Percentiles rank a stretch among this genome's conserved stretches.
These are phyloP conservation scores for Auxenochlorella pyrenoidosa DNA, from an alignment of 139 green algal species.

Conservation along the genomic window DNA sequence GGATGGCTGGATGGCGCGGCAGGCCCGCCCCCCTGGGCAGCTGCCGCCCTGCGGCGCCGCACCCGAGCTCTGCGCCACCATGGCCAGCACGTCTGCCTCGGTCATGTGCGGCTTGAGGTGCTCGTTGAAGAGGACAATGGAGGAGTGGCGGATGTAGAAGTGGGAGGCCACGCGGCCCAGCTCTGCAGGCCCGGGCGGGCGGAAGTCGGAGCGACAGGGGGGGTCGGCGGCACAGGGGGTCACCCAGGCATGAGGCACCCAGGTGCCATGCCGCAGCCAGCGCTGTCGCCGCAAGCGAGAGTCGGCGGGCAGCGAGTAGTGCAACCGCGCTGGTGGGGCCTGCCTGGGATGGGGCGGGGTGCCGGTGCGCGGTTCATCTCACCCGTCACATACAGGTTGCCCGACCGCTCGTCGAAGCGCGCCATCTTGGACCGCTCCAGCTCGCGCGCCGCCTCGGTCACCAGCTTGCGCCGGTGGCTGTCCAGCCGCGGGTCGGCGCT, in stretches of 20 bases:
- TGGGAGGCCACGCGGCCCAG: conserved; percentile 92
- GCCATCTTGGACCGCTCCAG: conserved; percentile 88
- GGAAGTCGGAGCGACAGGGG: too few species aligned
- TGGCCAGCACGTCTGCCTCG: conserved; percentile 78
- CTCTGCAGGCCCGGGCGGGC: conserved; percentile 54
- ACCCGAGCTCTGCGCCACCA: conserved; percentile 80
- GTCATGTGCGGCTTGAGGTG: conserved; percentile 86
- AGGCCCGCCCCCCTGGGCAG: too few species aligned
- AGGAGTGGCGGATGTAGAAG: conserved; percentile 91
- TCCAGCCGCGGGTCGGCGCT: conserved; percentile 77
- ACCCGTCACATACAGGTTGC: conserved; percentile 90
- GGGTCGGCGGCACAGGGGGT: too few species aligned
- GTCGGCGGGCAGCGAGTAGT: too few species aligned
- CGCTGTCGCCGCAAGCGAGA: too few species aligned
- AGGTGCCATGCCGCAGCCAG: too few species aligned
- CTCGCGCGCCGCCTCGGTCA: conserved; percentile 76
- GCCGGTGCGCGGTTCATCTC: too few species aligned
- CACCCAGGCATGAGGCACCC: too few species aligned
- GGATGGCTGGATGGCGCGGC: too few species aligned
- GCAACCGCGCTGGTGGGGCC: too few species aligned
- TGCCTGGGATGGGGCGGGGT: too few species aligned
- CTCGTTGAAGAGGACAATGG: conserved; percentile 90
- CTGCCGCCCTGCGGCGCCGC: too few species aligned
- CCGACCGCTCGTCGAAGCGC: conserved; percentile 90
- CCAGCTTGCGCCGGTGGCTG: conserved; percentile 58